Evolutionary conservation across 305 asterid genomes (phyloP).

Genomic region (Fraxinus greggii): DNA sequence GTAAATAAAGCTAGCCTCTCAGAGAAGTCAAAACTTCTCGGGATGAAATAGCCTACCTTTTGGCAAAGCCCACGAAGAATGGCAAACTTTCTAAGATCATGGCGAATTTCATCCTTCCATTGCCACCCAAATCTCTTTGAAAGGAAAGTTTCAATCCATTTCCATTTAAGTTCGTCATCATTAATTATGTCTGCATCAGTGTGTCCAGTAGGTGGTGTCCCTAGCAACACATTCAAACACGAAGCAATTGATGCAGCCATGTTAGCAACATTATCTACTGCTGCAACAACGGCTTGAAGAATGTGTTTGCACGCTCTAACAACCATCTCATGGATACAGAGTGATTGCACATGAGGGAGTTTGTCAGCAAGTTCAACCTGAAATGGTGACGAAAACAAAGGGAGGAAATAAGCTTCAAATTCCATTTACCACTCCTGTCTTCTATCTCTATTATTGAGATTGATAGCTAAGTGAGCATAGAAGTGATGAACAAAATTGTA

Average conservation of each 20-base stretch:
- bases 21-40: constrained; percentile 1
- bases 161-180: constrained; percentile 69
- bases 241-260: constrained; percentile 70
- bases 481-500: constrained; percentile 16
- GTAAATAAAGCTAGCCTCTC: constrained; percentile 12
- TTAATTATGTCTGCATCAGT: constrained; percentile 37
- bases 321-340: constrained; percentile 86
- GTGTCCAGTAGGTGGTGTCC: constrained; percentile 51
- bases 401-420: constrained; percentile 21
- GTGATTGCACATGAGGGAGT: constrained; percentile 91
- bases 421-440: constrained; percentile 18
- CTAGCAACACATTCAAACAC: constrained; percentile 74
- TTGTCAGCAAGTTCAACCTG: constrained; percentile 90
- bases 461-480: constrained; percentile 9
- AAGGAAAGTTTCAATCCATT: constrained; percentile 71
- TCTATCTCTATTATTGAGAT: not conserved
- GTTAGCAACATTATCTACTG: constrained; percentile 57
- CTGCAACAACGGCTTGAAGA: constrained; percentile 74
- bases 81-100: constrained; percentile 67
- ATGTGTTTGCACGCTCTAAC: constrained; percentile 88
- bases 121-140: constrained; percentile 65
- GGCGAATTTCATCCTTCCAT: constrained; percentile 58
- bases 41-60: constrained; percentile 46
- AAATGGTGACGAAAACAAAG: constrained; percentile 21
- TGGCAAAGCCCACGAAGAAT: constrained; percentile 91